These are phyloP conservation scores for Dendrocalamus latiflorus DNA, from an alignment of 202 grass and related monocot genomes.

Conservation along the genomic window DNA sequence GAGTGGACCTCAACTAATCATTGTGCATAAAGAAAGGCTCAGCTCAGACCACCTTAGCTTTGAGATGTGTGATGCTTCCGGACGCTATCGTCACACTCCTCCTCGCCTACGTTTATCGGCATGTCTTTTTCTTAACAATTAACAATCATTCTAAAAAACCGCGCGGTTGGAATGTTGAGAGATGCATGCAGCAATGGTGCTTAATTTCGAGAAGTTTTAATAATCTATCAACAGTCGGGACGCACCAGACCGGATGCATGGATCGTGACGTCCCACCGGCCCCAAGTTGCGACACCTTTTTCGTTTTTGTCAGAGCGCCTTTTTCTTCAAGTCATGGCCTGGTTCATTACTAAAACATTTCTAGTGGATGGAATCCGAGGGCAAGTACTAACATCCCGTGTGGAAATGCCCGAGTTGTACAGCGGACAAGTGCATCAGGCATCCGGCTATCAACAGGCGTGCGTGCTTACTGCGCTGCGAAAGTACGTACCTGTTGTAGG, in stretches of 20 bases:
- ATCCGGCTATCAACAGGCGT: background rate
- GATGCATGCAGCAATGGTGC: background rate
- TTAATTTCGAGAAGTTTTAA: too few species aligned
- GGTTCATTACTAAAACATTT: background rate
- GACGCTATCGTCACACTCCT: background rate
- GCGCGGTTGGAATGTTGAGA: background rate
- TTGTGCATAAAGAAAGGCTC: constrained; percentile 14
- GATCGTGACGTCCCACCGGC: constrained; percentile 29
- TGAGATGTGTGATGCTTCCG: constrained; percentile 22
- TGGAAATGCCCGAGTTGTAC: background rate
- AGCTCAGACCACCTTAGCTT: background rate
- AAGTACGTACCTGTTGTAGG: too few species aligned
- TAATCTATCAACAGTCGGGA: background rate
- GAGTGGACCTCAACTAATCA: constrained; percentile 21
- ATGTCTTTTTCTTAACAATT: background rate
- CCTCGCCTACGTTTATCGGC: background rate
- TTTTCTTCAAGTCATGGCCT: constrained; percentile 20
- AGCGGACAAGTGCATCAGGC: constrained; percentile 6
- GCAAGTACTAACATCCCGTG: background rate
- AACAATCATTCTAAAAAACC: background rate
- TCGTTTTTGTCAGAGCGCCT: background rate
- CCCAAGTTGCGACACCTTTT: background rate
- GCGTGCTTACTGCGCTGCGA: constrained; percentile 17
- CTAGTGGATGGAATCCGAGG: constrained; percentile 26
- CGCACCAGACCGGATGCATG: background rate